Percentiles rank a stretch among this genome's conserved stretches.
Evolutionary conservation across 2,329 filamentous ascomycete genomes (phyloP).

Genomic region (Pezicula neosporulosa): DNA sequence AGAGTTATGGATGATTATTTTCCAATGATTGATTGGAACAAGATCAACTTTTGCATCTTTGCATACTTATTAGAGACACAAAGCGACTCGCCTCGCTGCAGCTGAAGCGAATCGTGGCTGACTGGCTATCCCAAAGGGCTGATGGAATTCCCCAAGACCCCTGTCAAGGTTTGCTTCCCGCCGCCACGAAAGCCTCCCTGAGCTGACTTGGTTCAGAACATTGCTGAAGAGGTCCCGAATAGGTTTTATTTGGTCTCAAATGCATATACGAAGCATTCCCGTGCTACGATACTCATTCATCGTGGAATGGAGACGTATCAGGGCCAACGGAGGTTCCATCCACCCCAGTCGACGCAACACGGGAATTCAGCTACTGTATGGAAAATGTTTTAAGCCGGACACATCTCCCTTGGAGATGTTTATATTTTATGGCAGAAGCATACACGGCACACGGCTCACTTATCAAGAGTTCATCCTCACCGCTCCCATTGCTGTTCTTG

Average conservation of each 20-base stretch:
- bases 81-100: background rate
- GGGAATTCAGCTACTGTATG: background rate
- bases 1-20: background rate
- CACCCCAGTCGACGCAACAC: background rate
- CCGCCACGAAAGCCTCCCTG: background rate
- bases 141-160: background rate
- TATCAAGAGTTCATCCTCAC: background rate
- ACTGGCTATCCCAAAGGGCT: background rate
- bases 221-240: background rate
- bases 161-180: background rate
- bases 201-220: background rate
- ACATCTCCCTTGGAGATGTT: background rate
- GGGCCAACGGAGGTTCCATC: background rate
- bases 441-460: background rate
- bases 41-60: background rate
- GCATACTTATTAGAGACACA: background rate
- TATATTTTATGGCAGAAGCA: background rate
- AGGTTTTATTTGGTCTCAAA: background rate
- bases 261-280: background rate
- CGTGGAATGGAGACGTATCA: background rate
- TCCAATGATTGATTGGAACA: background rate
- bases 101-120: background rate
- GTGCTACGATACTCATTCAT: background rate
- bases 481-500: too few relatives aligned
- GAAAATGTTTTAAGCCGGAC: background rate